Percentiles rank a stretch among this genome's conserved stretches.
phyloP scores from a whole-genome alignment of 148 eudicot species.

The Diospyros lotus region DNA sequence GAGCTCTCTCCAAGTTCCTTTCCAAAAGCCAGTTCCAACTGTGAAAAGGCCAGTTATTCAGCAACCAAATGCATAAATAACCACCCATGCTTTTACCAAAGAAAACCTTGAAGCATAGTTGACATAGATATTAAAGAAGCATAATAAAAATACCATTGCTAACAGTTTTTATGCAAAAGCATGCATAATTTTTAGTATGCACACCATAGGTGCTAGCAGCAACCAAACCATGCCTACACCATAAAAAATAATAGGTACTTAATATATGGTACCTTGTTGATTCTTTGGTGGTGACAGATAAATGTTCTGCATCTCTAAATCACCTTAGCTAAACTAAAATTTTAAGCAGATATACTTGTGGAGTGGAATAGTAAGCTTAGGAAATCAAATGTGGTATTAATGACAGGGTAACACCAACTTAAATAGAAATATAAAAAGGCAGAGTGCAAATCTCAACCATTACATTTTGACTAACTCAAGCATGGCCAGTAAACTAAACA shows the following conservation, averaged over 20 bases:
- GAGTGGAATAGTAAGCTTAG: background rate
- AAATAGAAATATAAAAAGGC: no score
- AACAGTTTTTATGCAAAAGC: background rate
- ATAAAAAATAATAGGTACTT: background rate
- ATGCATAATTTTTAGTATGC: background rate
- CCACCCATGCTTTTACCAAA: background rate
- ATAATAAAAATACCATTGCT: background rate
- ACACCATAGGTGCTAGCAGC: background rate
- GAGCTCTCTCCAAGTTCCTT: conserved; percentile 63
- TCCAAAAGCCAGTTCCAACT: conserved; percentile 84
- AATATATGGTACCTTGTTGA: background rate
- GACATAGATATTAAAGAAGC: background rate
- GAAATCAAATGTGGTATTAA: no score
- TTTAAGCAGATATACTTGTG: background rate
- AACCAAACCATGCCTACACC: background rate
- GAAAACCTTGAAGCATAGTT: conserved; percentile 1
- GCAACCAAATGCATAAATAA: conserved; percentile 11
- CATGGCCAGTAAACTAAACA: no score
- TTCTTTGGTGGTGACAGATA: background rate
- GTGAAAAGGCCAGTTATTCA: conserved; percentile 21
- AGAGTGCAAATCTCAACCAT: no score
- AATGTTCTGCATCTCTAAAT: background rate
- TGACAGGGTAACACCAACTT: no score
- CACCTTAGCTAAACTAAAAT: background rate
- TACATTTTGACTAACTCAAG: no score